phyloP scores from a whole-genome alignment of 345 rosid species.

The Erysimum cheiranthoides region DNA sequence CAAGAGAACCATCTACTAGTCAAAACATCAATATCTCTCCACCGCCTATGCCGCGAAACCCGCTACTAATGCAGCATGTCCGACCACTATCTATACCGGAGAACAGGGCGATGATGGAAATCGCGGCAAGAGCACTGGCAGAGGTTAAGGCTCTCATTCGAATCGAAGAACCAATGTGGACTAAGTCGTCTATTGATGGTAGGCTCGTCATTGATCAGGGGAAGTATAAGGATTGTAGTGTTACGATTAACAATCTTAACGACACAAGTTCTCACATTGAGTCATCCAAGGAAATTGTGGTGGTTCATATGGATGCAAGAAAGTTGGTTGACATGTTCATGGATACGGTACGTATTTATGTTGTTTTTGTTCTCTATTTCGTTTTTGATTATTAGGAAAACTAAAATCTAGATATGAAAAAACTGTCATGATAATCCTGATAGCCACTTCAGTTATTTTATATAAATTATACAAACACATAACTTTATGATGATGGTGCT shows the following conservation, averaged over 20 bases:
- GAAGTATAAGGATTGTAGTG: constrained; percentile 40
- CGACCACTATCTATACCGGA: constrained; percentile 50
- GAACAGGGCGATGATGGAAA: constrained; percentile 51
- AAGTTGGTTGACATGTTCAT: constrained; percentile 56
- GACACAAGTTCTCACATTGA: constrained; percentile 55
- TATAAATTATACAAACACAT: not conserved
- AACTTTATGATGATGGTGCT: not conserved
- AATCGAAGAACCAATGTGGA: constrained; percentile 71
- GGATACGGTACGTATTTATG: constrained; percentile 51
- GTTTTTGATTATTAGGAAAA: too few relatives aligned
- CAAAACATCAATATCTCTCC: constrained; percentile 2
- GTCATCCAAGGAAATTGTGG: constrained; percentile 61
- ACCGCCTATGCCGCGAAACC: not conserved
- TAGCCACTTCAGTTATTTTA: not conserved
- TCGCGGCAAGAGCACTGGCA: constrained; percentile 51
- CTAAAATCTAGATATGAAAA: not conserved
- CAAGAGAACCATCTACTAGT: constrained; percentile 16
- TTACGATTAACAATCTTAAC: constrained; percentile 36
- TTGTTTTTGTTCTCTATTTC: too few relatives aligned
- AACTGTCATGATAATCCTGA: not conserved
- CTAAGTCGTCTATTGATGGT: constrained; percentile 48
- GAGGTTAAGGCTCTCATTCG: constrained; percentile 57
- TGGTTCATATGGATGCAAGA: constrained; percentile 51
- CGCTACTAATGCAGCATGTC: constrained; percentile 4
- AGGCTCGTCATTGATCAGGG: constrained; percentile 51